Evolutionary conservation across 768 basidiomycete genomes (phyloP).

Genomic region (Termitomyces sp.): DNA sequence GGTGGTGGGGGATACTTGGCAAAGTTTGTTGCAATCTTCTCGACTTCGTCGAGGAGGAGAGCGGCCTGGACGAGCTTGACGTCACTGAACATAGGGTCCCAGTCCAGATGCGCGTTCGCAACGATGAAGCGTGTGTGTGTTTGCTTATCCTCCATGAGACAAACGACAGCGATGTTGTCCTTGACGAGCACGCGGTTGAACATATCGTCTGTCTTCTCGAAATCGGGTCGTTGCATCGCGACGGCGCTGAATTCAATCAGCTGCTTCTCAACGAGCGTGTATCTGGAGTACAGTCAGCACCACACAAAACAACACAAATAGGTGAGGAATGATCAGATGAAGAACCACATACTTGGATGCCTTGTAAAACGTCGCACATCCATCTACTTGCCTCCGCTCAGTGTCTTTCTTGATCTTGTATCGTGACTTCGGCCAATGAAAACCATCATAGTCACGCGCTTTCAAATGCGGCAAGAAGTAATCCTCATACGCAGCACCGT

Average conservation of each 20-base stretch:
- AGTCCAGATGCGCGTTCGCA: constrained; percentile 88
- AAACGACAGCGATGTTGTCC: constrained; percentile 89
- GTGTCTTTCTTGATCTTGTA: constrained; percentile 89
- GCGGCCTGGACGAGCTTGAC: constrained; percentile 98
- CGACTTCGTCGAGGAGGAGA: constrained; percentile 86
- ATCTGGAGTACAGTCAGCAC: constrained; percentile 45
- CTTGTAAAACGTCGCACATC: constrained; percentile 96
- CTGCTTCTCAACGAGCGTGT: constrained; percentile 89
- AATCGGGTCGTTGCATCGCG: constrained; percentile 90
- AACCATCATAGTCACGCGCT: constrained; percentile 82
- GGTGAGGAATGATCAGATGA: constrained; percentile 1
- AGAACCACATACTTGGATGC: constrained; percentile 63
- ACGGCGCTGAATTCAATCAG: constrained; percentile 91
- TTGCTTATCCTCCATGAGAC: constrained; percentile 79
- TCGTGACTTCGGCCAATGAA: constrained; percentile 88
- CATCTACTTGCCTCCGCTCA: constrained; percentile 88
- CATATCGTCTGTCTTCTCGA: constrained; percentile 99
- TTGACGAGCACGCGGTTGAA: constrained; percentile 96
- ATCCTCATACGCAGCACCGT: constrained; percentile 88
- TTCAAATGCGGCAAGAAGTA: constrained; percentile 77
- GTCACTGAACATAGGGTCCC: constrained; percentile 90
- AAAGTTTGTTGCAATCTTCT: constrained; percentile 84
- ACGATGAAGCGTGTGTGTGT: constrained; percentile 88
- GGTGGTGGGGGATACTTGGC: constrained; percentile 72
- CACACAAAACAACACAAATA: background rate